These are phyloP conservation scores for Phytopythium ostracodes DNA, from an alignment of 352 stramenopile genomes.

Conservation along the genomic window DNA sequence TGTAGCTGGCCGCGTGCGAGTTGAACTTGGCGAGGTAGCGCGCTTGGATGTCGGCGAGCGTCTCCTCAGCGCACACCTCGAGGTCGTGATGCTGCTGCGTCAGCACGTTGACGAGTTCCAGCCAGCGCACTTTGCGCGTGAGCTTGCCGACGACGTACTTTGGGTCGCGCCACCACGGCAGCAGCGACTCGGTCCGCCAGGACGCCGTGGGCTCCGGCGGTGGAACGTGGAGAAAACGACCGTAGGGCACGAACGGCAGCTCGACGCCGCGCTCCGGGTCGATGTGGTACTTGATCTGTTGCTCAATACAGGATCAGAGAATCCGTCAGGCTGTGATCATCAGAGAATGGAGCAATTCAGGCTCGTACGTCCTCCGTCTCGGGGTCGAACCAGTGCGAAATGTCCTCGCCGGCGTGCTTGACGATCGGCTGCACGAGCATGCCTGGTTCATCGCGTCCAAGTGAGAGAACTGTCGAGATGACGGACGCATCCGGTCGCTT, in stretches of 20 bases:
- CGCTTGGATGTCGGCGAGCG: slow-evolving; percentile 83
- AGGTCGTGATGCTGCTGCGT: slow-evolving; percentile 84
- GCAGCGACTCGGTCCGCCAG: slow-evolving; percentile 69
- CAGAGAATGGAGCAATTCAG: no score
- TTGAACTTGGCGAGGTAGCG: slow-evolving; percentile 82
- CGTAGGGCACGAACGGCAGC: slow-evolving; percentile 82
- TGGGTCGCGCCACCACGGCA: slow-evolving; percentile 88
- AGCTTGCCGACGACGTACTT: slow-evolving; percentile 69
- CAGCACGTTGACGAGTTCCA: slow-evolving; percentile 90
- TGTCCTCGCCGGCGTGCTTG: slow-evolving; percentile 79
- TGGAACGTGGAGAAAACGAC: slow-evolving; percentile 84
- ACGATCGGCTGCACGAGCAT: slow-evolving; percentile 80
- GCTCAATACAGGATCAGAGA: no score
- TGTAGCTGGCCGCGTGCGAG: slow-evolving; percentile 89
- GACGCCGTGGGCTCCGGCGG: slow-evolving; percentile 67
- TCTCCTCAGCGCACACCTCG: slow-evolving; percentile 86
- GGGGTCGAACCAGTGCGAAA: slow-evolving; percentile 91
- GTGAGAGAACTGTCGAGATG: no score
- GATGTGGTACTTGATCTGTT: slow-evolving; percentile 73
- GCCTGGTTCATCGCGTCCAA: slow-evolving; percentile 27
- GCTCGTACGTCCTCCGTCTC: slow-evolving; percentile 55
- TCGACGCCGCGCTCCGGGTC: slow-evolving; percentile 71
- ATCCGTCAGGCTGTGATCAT: no score
- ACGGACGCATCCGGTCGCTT: no score
- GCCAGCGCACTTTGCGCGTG: slow-evolving; percentile 61